Evolutionary conservation across 305 asterid species (phyloP).

Genomic region (Solanum hybrid): DNA sequence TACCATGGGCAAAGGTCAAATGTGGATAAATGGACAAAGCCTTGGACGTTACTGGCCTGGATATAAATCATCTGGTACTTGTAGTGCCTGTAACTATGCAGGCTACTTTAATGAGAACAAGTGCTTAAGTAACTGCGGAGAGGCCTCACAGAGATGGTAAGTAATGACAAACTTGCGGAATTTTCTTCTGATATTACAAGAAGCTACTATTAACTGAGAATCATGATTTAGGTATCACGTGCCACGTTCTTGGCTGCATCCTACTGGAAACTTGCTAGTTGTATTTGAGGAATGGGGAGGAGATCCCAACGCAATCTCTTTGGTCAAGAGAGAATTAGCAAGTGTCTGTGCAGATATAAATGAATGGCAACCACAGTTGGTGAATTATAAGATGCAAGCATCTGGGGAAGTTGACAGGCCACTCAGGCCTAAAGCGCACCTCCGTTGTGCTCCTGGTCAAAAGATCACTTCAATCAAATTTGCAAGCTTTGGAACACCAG

Average conservation of each 20-base stretch:
- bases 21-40: slow-evolving; percentile 35
- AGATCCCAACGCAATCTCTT: slow-evolving; percentile 53
- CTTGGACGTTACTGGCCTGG: slow-evolving; percentile 46
- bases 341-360: slow-evolving; percentile 74
- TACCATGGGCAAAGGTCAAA: slow-evolving; percentile 31
- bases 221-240: slow-evolving; percentile 62
- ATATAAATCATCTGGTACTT: slow-evolving; percentile 75
- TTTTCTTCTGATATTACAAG: not conserved
- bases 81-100: slow-evolving; percentile 67
- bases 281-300: slow-evolving; percentile 98
- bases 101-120: slow-evolving; percentile 76
- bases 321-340: slow-evolving; percentile 59
- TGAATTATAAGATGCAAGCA: slow-evolving; percentile 56
- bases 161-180: not conserved
- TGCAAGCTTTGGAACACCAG: slow-evolving; percentile 94
- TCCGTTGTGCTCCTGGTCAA: slow-evolving; percentile 57
- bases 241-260: slow-evolving; percentile 86
- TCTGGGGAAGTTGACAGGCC: slow-evolving; percentile 66
- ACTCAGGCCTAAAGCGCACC: slow-evolving; percentile 76
- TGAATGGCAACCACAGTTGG: slow-evolving; percentile 80
- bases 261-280: slow-evolving; percentile 69
- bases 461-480: slow-evolving; percentile 76
- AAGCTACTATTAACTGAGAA: not conserved
- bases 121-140: slow-evolving; percentile 76
- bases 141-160: slow-evolving; percentile 96